Evolutionary conservation across 192 early-diverging fungal genomes (phyloP).

Genomic region (Coemansia sp.): DNA sequence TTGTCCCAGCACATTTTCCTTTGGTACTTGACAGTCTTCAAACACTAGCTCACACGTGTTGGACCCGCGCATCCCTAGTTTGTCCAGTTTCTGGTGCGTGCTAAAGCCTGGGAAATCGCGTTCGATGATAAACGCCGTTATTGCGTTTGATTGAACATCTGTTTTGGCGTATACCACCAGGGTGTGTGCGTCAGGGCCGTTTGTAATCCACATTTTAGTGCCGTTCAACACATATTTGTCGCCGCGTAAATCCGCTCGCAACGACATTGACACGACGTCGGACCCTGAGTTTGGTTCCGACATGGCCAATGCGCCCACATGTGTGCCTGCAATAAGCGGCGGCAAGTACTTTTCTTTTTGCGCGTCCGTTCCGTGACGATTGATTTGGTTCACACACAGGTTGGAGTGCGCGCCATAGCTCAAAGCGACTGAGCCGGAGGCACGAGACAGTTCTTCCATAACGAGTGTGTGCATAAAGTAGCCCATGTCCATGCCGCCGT

Average conservation of each 20-base stretch:
- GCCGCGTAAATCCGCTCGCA: constrained; percentile 79
- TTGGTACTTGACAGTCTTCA: constrained; percentile 89
- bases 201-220: constrained; percentile 97
- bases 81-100: constrained; percentile 85
- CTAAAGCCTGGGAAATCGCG: constrained; percentile 85
- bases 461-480: constrained; percentile 87
- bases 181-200: constrained; percentile 87
- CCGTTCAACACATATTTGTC: constrained; percentile 85
- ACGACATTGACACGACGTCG: constrained; percentile 90
- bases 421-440: constrained; percentile 85
- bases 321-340: constrained; percentile 80
- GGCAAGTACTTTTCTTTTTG: constrained; percentile 93
- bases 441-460: constrained; percentile 92
- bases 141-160: constrained; percentile 71
- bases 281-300: constrained; percentile 86
- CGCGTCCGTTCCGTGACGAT: constrained; percentile 79
- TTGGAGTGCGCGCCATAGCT: constrained; percentile 98
- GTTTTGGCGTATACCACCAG: constrained; percentile 95
- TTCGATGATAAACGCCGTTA: constrained; percentile 94
- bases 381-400: constrained; percentile 95
- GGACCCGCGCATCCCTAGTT: constrained; percentile 93
- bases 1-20: constrained; percentile 81
- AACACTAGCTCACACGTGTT: constrained; percentile 95
- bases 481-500: constrained; percentile 86
- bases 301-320: constrained; percentile 93